phyloP scores from a whole-genome alignment of 1,284 basidiomycete species.

The Tremellales sp. region DNA sequence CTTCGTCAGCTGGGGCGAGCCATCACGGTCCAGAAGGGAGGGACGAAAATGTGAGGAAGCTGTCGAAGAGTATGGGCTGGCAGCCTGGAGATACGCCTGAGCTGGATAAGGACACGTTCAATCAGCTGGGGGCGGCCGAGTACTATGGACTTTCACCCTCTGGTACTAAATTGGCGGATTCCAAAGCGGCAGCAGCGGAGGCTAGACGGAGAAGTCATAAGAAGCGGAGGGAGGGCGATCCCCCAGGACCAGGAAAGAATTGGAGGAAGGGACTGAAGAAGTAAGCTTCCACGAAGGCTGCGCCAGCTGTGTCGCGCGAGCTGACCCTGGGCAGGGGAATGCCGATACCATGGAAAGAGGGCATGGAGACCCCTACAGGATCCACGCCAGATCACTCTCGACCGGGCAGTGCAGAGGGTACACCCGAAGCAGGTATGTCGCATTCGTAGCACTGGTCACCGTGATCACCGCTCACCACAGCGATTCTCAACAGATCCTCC shows the following conservation, averaged over 20 bases:
- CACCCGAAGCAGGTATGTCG: slow-evolving; percentile 19
- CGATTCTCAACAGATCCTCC: not conserved
- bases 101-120: slow-evolving; percentile 4
- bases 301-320: not conserved
- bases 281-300: slow-evolving; percentile 15
- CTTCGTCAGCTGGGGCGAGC: slow-evolving; percentile 31
- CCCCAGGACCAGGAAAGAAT: slow-evolving; percentile 33
- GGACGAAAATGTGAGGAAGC: slow-evolving; percentile 5
- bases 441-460: not conserved
- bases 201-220: slow-evolving; percentile 7
- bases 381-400: not conserved
- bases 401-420: slow-evolving; percentile 20
- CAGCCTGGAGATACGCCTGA: not conserved
- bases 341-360: slow-evolving; percentile 24
- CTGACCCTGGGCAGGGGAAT: slow-evolving; percentile 14
- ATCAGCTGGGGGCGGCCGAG: not conserved
- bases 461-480: not conserved
- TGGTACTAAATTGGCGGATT: not conserved
- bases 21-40: slow-evolving; percentile 39
- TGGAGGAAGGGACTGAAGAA: slow-evolving; percentile 43
- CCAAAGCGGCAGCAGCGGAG: not conserved
- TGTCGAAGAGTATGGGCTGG: slow-evolving; percentile 1
- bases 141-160: not conserved
- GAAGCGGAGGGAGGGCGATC: slow-evolving; percentile 14
- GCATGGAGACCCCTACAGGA: slow-evolving; percentile 1